Conservation (phyloP, 2,329 filamentous ascomycete species). For the Diaporthe sp. region DNA sequence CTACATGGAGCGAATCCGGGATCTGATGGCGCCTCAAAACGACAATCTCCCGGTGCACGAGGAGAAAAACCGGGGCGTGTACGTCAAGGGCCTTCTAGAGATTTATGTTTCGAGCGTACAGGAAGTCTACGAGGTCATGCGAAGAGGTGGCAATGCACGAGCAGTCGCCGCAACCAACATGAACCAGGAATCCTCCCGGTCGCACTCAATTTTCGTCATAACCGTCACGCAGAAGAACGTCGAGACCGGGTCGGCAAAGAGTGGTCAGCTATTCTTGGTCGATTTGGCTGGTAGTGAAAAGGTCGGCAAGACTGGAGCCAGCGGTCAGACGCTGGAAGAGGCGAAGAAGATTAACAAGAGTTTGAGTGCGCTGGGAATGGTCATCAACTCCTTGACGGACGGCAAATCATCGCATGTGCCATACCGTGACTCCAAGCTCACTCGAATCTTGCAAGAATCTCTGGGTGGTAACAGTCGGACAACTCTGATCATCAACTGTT, state of each 20-base stretch:
- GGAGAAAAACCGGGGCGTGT: constrained; percentile 95
- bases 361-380: constrained; percentile 97
- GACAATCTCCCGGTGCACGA: constrained; percentile 98
- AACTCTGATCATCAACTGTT: constrained; percentile 99
- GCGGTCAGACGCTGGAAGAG: constrained; percentile 96
- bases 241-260: constrained; percentile 95
- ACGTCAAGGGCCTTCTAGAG: constrained; percentile 94
- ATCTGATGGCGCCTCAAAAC: constrained; percentile 91
- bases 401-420: constrained; percentile 97
- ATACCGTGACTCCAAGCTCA: constrained; percentile 98
- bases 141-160: constrained; percentile 88
- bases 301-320: constrained; percentile 97
- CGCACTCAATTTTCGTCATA: constrained; percentile 97
- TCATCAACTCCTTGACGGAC: constrained; percentile 97
- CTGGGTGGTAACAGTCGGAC: constrained; percentile 97
- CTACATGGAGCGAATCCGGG: constrained; percentile 98
- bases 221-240: constrained; percentile 98
- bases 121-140: constrained; percentile 97
- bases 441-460: constrained; percentile 95
- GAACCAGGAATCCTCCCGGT: constrained; percentile 98
- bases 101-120: constrained; percentile 96
- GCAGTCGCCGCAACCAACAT: constrained; percentile 98
- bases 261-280: constrained; percentile 95
- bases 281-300: constrained; percentile 99
- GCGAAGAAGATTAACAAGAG: constrained; percentile 99